Evolutionary conservation across 2,329 filamentous ascomycete species (phyloP), one percentile per base, ranked within the genome.

Genomic region (Aspergillus puulaauensis): DNA sequence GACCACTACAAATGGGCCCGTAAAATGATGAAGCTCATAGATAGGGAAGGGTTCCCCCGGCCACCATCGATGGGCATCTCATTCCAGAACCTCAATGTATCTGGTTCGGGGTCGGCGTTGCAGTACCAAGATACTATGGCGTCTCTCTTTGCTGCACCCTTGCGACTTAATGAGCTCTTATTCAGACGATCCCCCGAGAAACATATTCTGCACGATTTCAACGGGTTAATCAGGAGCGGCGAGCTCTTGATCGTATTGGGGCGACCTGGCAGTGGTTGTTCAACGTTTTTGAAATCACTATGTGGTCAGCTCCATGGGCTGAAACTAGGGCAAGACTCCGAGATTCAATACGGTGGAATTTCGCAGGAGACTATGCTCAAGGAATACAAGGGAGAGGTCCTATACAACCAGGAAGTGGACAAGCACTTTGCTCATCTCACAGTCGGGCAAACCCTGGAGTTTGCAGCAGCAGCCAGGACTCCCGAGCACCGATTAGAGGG

Each of bases 221-320:
- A 84, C 60, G 82, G 82, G 7, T 68, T 81, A 0, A 68, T 86
- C 51, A 79, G 79, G 57, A 77, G 74, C 56, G 82, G 83, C 1
- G 83, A 77, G 55, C 63, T 77, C 60, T 62, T 76, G 11, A 70
- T 77, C 48, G 75, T 78, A 6, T 65, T 77, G 6, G 75, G 75
- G 21, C 68, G 73, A 17, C 75, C 75, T 7, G 75, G 75, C 5
- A 72, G 70, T 57, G 77, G 77, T 47, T 96, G 91, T 74, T 91
- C 89, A 14, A 96, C 91, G 1, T 87, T 96, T 62, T 79, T 96
- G 59, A 96, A 96, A 80, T 90, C 90, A 0, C 82, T 96, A 57
- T 85, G 90, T 12, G 91, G 91, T 57, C 90, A 96, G 73, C 88
- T 89, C 27, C 88, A 92, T 66, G 91, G 91, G 24, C 86, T 96